Percentiles rank a stretch among this genome's conserved stretches.
Conservation (phyloP, 768 basidiomycete species). For the Lactarius indigo region DNA sequence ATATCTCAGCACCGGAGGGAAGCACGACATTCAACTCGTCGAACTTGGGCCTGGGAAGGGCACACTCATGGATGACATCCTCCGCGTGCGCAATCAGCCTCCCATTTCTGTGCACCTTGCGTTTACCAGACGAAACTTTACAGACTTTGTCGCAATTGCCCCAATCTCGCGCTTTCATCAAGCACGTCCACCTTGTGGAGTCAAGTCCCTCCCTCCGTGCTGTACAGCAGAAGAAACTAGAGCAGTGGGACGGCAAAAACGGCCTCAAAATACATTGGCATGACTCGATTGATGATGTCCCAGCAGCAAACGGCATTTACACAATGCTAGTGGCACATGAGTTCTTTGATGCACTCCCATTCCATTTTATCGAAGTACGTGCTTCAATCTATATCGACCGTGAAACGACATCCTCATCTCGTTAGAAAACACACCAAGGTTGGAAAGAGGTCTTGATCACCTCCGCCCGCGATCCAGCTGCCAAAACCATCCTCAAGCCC, state of each 20-base stretch:
- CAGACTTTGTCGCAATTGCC: slow-evolving; percentile 55
- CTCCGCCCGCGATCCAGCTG: slow-evolving; percentile 39
- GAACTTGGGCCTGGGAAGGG: slow-evolving; percentile 95
- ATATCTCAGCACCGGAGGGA: slow-evolving; percentile 55
- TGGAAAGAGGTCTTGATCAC: slow-evolving; percentile 86
- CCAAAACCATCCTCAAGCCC: slow-evolving; percentile 30
- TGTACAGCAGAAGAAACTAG: slow-evolving; percentile 56
- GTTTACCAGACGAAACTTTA: neutral
- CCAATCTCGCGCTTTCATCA: slow-evolving; percentile 33
- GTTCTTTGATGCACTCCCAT: slow-evolving; percentile 95
- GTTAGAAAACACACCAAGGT: slow-evolving; percentile 69
- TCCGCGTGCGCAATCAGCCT: slow-evolving; percentile 61
- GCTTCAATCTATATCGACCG: neutral
- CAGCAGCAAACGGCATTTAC: slow-evolving; percentile 47
- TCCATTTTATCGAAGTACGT: slow-evolving; percentile 81
- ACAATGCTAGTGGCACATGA: slow-evolving; percentile 94
- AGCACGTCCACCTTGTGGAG: slow-evolving; percentile 74
- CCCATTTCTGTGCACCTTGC: neutral
- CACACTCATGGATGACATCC: slow-evolving; percentile 84
- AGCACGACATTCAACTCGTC: slow-evolving; percentile 60
- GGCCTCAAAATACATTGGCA: slow-evolving; percentile 62
- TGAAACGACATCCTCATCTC: neutral
- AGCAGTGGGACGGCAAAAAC: slow-evolving; percentile 28
- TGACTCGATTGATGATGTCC: slow-evolving; percentile 65
- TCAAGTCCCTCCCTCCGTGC: slow-evolving; percentile 65